Base-by-base conservation (phyloP, 257 asterid genomes). In the Scutellaria baicalensis region DNA sequence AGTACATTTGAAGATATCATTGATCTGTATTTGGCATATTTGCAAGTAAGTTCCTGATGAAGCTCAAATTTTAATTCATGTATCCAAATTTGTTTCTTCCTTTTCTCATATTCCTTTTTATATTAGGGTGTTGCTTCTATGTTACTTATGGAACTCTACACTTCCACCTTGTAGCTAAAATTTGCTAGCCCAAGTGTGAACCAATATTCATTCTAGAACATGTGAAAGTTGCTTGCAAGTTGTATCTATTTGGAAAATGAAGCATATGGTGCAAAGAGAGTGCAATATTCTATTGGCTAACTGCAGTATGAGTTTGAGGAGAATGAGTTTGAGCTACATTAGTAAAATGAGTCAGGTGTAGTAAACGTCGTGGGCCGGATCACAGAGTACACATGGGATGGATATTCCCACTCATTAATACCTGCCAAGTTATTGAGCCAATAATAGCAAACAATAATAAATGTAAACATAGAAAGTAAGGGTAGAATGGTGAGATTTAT, bases 1-100 rank as follows among this genome's bases (percentile, higher is more conserved):
- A 81, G 75, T 74, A 84, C 87, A 23, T 82, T 91, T 77, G 96
- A 90, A 84, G 99, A 93, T 80, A 80, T 87, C 69, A 79, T 93
- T 69, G 99, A 93, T 75, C 84, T 90, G 49, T 93, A 93, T 83
- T 78, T 93, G 85, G 96, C 96, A 12, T 84, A 86, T 82, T 69
- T 93, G 74, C 99, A 93, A 74, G 97, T 90, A 85, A 76, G 91
- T 75, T 78, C 54, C 73, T 42, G 63, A 35, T n/a, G 33, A 58
- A 49, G 55, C 70, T 71, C 36, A 21, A 39, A 27, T 71, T 76
- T 14, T 47, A 38, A 31, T 21, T 21, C 50, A 16, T 35, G 3
- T 63, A 17, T 73, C 21, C 75, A 9, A 23, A 16, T 21, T 16
- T n/a, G 57, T 51, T 36, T 9, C 44, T 16, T 6, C 14, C 27